phyloP scores from a whole-genome alignment of 1,284 basidiomycete genomes.

The Boletus holoroseus region DNA sequence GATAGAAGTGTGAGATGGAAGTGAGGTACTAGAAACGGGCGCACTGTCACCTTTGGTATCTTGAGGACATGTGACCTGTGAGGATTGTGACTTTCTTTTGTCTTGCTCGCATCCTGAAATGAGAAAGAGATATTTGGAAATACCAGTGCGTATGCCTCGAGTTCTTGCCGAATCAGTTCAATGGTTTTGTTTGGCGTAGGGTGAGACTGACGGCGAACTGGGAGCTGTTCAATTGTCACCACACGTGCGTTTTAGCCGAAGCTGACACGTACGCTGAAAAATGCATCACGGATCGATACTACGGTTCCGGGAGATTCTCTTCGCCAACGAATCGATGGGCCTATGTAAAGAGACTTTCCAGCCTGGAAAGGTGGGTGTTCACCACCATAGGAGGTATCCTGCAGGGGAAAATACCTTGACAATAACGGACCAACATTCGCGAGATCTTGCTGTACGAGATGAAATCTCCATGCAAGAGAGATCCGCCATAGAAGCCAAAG shows the following conservation, averaged over 20 bases:
- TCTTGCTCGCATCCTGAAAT: conserved; percentile 51
- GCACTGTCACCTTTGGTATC: conserved; percentile 57
- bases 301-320: conserved; percentile 70
- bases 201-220: conserved; percentile 70
- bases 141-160: conserved; percentile 69
- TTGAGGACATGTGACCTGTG: conserved; percentile 45
- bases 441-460: conserved; percentile 55
- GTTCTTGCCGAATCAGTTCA: conserved; percentile 60
- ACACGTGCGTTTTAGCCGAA: conserved; percentile 2
- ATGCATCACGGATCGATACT: conserved; percentile 78
- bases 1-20: conserved; percentile 13
- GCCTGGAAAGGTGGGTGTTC: conserved; percentile 40
- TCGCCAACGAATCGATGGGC: conserved; percentile 67
- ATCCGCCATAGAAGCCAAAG: conserved; percentile 78
- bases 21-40: conserved; percentile 5
- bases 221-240: conserved; percentile 47
- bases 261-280: conserved; percentile 62
- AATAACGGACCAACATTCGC: conserved; percentile 67
- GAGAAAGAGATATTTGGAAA: conserved; percentile 67
- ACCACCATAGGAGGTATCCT: background rate
- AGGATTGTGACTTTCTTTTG: conserved; percentile 29
- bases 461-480: conserved; percentile 72
- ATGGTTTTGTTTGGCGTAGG: conserved; percentile 51
- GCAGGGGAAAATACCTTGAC: conserved; percentile 54
- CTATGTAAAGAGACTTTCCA: conserved; percentile 60